phyloP scores from a whole-genome alignment of 2,329 filamentous ascomycete genomes.

The Alternaria gaisen region DNA sequence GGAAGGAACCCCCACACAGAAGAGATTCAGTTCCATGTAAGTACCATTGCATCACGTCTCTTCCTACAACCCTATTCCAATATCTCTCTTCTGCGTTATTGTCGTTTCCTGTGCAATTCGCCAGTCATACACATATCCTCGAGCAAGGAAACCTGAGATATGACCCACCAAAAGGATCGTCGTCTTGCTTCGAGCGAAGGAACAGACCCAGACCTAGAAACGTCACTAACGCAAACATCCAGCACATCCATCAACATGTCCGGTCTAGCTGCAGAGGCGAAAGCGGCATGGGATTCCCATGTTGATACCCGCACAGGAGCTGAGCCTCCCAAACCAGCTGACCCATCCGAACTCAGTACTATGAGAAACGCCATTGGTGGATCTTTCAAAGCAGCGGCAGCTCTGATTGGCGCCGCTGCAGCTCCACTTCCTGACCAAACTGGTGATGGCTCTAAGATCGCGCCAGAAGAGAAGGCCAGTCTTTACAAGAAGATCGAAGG shows the following conservation, averaged over 20 bases:
- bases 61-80: background rate
- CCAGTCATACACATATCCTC: background rate
- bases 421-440: constrained; percentile 50
- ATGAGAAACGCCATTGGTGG: constrained; percentile 40
- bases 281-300: constrained; percentile 37
- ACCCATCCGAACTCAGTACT: constrained; percentile 45
- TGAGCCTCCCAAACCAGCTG: constrained; percentile 39
- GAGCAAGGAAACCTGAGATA: background rate
- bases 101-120: background rate
- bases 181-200: background rate
- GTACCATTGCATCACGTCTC: background rate
- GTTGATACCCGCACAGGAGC: constrained; percentile 45
- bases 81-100: background rate
- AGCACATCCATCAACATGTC: constrained; percentile 21
- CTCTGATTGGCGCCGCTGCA: constrained; percentile 39
- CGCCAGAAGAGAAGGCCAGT: constrained; percentile 40
- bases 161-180: background rate
- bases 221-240: background rate
- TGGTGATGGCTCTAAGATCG: constrained; percentile 55
- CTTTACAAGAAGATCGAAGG: constrained; percentile 48
- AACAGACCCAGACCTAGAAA: background rate
- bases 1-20: background rate
- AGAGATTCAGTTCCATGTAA: background rate
- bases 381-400: constrained; percentile 40
- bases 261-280: constrained; percentile 26